Evolutionary conservation across 2,329 filamentous ascomycete genomes (phyloP), one percentile per base, ranked within the genome.

Genomic region (Xylariaceae sp.): DNA sequence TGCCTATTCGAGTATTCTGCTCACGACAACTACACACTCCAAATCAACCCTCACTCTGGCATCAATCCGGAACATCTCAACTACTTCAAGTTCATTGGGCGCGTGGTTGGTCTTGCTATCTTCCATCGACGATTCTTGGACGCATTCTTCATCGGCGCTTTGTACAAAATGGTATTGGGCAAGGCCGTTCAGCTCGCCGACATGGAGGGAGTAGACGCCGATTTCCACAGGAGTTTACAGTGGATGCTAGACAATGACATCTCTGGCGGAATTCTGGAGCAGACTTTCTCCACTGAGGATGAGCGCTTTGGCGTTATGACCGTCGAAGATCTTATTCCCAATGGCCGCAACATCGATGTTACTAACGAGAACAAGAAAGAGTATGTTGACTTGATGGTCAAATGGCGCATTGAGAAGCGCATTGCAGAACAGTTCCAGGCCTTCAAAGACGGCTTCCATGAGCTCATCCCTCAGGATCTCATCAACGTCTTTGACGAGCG

Each of bases 201-300:
- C 64, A 98, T 98, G 93, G 93, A 98, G 71, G 93, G 93, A 70
- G 93, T 98, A 29, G 93, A 98, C 66, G 91, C 92, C 48, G 93
- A 97, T 67, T 94, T 97, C 74, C 92, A 98, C 69, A 84, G 92
- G 48, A 97, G 92, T 60, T 71, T 98, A 64, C 89, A 92, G 62
- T 98, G 93, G 93, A 95, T 93, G 72, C 74, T 98, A 72, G 92
- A 98, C 65, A 97, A 98, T 62, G 91, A 97, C 60, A 96, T 98
- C 60, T 82, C 79, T 7, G 89, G 89, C 23, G 92, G 89, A 52
- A 90, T 96, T 55, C 74, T 98, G 45, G 94, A 98, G 65, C 83
- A 95, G 63, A 96, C 91, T 0, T 98, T 98, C 67, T 92, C 90
- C 1, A 95, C 94, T 2, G 93, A 98, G 64, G 93, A 98, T 63